These are phyloP conservation scores for Pyrenochaeta sp. DNA, from an alignment of 2,329 filamentous ascomycete genomes.

Conservation along the genomic window DNA sequence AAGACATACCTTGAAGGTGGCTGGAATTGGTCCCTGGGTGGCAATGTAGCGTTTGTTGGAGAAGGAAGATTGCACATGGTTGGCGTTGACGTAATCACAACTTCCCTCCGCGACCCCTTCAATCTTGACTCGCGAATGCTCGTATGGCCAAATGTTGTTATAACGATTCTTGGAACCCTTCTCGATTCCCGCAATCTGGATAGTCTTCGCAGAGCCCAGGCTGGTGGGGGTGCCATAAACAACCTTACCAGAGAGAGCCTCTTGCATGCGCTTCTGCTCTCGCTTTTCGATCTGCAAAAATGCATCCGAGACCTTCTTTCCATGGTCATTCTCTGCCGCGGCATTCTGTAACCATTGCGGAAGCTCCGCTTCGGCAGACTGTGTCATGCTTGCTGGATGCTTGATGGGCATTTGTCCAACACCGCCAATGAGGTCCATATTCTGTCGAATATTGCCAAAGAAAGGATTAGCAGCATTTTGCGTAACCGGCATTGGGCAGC, in stretches of 20 bases:
- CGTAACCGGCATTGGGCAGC: constrained; percentile 78
- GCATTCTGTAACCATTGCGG: constrained; percentile 81
- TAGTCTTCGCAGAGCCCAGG: constrained; percentile 52
- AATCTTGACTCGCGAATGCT: constrained; percentile 87
- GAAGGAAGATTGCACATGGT: constrained; percentile 77
- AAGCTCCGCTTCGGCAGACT: constrained; percentile 60
- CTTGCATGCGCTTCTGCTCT: constrained; percentile 92
- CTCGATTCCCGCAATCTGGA: constrained; percentile 90
- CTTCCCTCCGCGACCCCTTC: constrained; percentile 69
- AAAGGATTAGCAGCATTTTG: constrained; percentile 82
- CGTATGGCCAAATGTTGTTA: constrained; percentile 96
- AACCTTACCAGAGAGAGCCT: constrained; percentile 71
- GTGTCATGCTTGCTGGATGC: constrained; percentile 61
- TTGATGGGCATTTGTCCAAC: constrained; percentile 80
- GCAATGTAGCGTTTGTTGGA: constrained; percentile 96
- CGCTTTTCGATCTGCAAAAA: constrained; percentile 84
- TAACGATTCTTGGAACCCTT: constrained; percentile 96
- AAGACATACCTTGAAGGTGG: constrained; percentile 87
- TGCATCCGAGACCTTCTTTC: constrained; percentile 80
- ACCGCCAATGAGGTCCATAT: constrained; percentile 92
- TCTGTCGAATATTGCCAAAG: constrained; percentile 94
- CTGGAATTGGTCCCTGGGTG: constrained; percentile 89
- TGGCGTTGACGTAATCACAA: constrained; percentile 97
- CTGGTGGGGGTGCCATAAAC: constrained; percentile 59
- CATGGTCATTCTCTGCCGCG: constrained; percentile 71